Evolutionary conservation across 2,329 filamentous ascomycete genomes (phyloP).

Genomic region (Alternaria sp.): DNA sequence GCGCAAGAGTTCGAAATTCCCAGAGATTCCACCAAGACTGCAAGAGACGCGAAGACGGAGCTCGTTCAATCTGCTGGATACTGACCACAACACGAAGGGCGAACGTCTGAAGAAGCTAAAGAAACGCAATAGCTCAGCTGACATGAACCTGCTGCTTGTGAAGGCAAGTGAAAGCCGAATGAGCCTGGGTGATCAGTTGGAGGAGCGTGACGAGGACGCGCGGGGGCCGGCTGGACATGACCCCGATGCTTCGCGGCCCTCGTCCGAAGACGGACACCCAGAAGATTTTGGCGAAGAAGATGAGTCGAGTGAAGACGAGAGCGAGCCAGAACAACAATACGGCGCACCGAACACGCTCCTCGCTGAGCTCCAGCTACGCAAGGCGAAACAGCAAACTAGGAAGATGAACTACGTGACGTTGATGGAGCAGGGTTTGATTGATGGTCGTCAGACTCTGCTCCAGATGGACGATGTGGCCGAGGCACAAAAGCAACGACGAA

Average conservation of each 20-base stretch:
- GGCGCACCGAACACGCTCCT: constrained; percentile 88
- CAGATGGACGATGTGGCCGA: constrained; percentile 91
- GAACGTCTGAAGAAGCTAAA: constrained; percentile 53
- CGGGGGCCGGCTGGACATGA: constrained; percentile 37
- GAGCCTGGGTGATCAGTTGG: constrained; percentile 48
- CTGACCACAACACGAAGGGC: constrained; percentile 49
- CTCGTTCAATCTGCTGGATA: constrained; percentile 50
- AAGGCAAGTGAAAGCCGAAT: constrained; percentile 48
- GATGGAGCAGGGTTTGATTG: constrained; percentile 74
- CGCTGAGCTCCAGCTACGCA: constrained; percentile 89
- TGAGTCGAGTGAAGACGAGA: constrained; percentile 55
- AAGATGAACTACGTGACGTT: constrained; percentile 72
- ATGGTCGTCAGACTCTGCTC: constrained; percentile 78
- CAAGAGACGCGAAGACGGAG: constrained; percentile 49
- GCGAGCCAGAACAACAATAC: constrained; percentile 58
- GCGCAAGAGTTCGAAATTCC: constrained; percentile 53
- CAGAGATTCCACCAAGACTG: constrained; percentile 32
- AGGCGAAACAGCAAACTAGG: constrained; percentile 84
- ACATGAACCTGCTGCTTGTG: constrained; percentile 47
- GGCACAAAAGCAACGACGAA: constrained; percentile 77
- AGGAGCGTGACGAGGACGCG: constrained; percentile 43
- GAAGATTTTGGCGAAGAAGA: constrained; percentile 54
- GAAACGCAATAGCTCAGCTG: constrained; percentile 53
- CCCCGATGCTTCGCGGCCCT: constrained; percentile 24
- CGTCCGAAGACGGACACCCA: constrained; percentile 25